Conservation (phyloP, 2,329 filamentous ascomycete species). For the Scedosporium minutisporum region DNA sequence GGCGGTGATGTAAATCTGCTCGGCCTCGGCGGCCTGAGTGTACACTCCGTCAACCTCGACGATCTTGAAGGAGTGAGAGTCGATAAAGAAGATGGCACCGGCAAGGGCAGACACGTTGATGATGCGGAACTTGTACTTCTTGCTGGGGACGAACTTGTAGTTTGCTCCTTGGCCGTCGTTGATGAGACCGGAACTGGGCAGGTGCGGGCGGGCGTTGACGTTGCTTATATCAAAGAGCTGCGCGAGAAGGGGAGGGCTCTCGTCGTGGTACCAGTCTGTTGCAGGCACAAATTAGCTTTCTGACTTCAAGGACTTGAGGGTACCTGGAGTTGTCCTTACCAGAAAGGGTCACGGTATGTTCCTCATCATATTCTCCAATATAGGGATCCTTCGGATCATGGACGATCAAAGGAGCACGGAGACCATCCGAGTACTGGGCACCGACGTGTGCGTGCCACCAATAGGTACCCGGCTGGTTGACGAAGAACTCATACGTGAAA, state of each 20-base stretch:
- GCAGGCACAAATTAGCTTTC: background rate
- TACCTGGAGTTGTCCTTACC: constrained; percentile 4
- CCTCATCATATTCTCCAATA: constrained; percentile 36
- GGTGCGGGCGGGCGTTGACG: constrained; percentile 40
- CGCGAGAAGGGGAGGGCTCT: constrained; percentile 37
- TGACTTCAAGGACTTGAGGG: background rate
- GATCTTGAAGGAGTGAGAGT: constrained; percentile 30
- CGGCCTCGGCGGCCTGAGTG: constrained; percentile 22
- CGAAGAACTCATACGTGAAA: constrained; percentile 43
- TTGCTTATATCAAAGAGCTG: constrained; percentile 35
- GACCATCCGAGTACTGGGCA: constrained; percentile 48
- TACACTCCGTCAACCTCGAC: constrained; percentile 35
- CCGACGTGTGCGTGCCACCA: constrained; percentile 27
- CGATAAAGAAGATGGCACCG: constrained; percentile 31
- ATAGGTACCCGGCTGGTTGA: constrained; percentile 32
- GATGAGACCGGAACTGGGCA: constrained; percentile 40
- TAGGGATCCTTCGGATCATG: constrained; percentile 39
- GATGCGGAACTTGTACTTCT: constrained; percentile 32
- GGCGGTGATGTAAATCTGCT: constrained; percentile 30
- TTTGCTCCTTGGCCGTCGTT: constrained; percentile 32
- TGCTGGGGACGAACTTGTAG: constrained; percentile 7
- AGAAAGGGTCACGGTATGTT: constrained; percentile 42
- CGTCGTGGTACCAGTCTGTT: constrained; percentile 49
- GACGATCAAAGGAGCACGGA: constrained; percentile 44
- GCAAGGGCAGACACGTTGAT: constrained; percentile 35